Conservation (phyloP, 2,329 filamentous ascomycete genomes). For the Talaromyces pinophilus region DNA sequence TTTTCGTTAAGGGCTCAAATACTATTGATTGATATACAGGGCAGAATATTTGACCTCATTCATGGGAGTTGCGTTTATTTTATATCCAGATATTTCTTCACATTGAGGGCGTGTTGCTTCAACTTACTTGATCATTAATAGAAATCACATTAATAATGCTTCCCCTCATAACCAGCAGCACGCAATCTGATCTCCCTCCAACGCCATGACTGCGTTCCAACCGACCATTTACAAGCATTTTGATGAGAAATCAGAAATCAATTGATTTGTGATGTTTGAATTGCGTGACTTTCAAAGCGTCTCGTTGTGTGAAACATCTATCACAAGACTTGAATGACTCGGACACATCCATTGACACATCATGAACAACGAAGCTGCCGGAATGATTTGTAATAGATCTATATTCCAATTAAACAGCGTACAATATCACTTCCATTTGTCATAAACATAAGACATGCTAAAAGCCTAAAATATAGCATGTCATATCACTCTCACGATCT, state of each 20-base stretch:
- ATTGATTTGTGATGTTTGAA: background rate
- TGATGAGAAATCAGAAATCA: slow-evolving; percentile 34
- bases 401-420: background rate
- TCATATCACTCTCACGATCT: background rate
- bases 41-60: background rate
- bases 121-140: background rate
- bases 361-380: background rate
- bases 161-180: slow-evolving; percentile 28
- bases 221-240: slow-evolving; percentile 20
- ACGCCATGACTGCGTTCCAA: slow-evolving; percentile 22
- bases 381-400: background rate
- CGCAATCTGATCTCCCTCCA: slow-evolving; percentile 31
- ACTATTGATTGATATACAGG: background rate
- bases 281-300: background rate
- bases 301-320: background rate
- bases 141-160: slow-evolving; percentile 5
- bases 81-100: background rate
- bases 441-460: background rate
- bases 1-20: background rate
- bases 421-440: background rate
- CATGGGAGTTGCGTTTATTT: background rate
- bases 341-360: background rate
- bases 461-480: background rate
- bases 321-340: background rate
- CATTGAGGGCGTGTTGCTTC: background rate